A percentile compares a stretch with the other conserved stretches of the same genome.
Evolutionary conservation across 169 alveolate species (phyloP).

Genomic region (Plasmodium adleri): DNA sequence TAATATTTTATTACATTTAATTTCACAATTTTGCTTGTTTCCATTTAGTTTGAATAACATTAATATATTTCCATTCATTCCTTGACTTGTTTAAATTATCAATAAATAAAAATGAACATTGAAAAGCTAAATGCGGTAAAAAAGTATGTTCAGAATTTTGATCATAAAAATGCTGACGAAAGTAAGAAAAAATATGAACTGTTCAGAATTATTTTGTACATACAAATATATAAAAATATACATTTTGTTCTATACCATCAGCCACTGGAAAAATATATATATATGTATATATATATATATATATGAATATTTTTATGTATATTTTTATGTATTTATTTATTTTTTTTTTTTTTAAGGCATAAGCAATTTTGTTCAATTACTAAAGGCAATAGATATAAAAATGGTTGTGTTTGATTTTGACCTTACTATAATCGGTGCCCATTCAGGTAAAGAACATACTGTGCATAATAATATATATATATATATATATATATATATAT

Average conservation of each 20-base stretch:
- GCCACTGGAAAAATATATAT: not conserved
- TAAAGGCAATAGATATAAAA: constrained; percentile 34
- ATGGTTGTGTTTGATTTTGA: constrained; percentile 69
- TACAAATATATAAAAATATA: not conserved
- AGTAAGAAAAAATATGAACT: constrained; percentile 22
- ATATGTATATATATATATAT: constrained; percentile 6
- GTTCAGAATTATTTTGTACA: not conserved
- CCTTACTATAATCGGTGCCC: constrained; percentile 60
- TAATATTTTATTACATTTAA: no score
- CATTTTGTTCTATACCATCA: not conserved
- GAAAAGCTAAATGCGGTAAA: constrained; percentile 17
- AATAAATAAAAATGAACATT: not conserved
- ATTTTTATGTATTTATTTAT: not conserved
- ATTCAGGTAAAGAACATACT: constrained; percentile 24
- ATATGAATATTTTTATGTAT: not conserved
- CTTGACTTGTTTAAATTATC: no score
- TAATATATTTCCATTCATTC: no score
- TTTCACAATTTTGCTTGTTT: no score
- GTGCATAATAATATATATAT: not conserved
- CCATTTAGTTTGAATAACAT: no score
- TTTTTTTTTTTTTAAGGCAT: constrained; percentile 22
- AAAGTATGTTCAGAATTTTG: constrained; percentile 25
- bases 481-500: not conserved
- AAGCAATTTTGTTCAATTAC: constrained; percentile 25
- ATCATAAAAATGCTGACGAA: constrained; percentile 16